Conservation (phyloP, 306 rosid genomes). For the Biancaea sappan region DNA sequence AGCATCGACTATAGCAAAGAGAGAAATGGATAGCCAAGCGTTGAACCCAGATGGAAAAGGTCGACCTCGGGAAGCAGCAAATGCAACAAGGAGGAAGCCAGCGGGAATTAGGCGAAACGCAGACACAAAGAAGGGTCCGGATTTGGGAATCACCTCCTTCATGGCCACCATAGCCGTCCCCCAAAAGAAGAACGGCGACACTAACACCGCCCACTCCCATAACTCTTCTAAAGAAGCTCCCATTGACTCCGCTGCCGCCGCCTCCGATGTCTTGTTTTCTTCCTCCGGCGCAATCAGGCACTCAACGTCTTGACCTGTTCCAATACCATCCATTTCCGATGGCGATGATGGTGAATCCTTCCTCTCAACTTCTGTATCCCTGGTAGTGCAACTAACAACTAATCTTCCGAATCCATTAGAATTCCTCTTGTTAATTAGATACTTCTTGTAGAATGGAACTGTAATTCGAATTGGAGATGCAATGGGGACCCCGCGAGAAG, state of each 20-base stretch:
- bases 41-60: constrained; percentile 66
- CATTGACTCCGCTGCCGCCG: constrained; percentile 5
- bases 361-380: constrained; percentile 34
- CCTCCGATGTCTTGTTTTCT: neutral
- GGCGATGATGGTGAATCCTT: constrained; percentile 25
- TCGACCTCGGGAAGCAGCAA: constrained; percentile 76
- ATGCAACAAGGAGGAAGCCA: constrained; percentile 79
- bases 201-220: constrained; percentile 72
- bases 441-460: constrained; percentile 24
- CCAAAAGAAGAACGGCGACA: constrained; percentile 98
- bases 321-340: constrained; percentile 54
- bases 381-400: constrained; percentile 30
- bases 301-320: constrained; percentile 77
- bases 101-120: constrained; percentile 89
- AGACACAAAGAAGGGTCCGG: constrained; percentile 81
- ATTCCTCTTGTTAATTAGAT: neutral
- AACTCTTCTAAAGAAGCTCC: constrained; percentile 21
- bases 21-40: constrained; percentile 84
- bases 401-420: neutral
- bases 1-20: constrained; percentile 84
- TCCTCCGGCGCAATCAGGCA: constrained; percentile 29
- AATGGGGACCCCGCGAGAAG: neutral
- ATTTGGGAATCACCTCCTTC: constrained; percentile 85
- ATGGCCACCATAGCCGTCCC: constrained; percentile 98
- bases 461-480: constrained; percentile 28